These are phyloP conservation scores for Arbutus unedo DNA, from an alignment of 148 eudicot genomes.

Conservation along the genomic window DNA sequence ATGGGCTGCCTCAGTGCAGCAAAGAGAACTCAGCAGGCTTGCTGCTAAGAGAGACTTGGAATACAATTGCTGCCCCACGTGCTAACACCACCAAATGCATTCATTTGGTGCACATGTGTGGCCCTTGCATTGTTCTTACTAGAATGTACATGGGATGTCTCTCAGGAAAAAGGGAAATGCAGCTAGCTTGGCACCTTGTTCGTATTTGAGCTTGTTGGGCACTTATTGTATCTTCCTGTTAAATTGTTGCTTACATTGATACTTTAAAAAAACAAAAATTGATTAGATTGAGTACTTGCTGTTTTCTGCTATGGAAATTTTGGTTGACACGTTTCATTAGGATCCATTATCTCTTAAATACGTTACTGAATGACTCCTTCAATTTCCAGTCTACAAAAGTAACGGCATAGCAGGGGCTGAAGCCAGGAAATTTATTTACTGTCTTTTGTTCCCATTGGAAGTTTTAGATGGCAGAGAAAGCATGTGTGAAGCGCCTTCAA, in stretches of 20 bases:
- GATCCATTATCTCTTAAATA: not conserved
- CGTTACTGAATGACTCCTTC: not conserved
- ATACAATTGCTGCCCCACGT: not conserved
- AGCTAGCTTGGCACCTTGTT: not conserved
- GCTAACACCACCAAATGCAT: not conserved
- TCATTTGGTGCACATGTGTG: not conserved
- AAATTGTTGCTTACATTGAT: not conserved
- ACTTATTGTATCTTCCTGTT: not conserved
- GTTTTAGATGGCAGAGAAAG: conserved; percentile 28
- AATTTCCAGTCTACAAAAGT: not conserved
- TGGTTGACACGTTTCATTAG: not conserved
- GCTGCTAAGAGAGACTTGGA: not conserved
- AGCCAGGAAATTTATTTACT: not conserved
- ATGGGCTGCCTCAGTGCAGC: not conserved
- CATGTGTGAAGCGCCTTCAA: conserved; percentile 28
- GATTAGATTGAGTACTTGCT: not conserved
- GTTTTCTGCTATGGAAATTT: not conserved
- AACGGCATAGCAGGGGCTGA: not conserved
- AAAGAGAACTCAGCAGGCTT: not conserved
- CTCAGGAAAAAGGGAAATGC: not conserved
- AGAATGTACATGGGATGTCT: not conserved
- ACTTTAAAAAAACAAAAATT: not conserved
- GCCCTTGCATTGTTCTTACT: not conserved
- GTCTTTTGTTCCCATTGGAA: conserved; percentile 8
- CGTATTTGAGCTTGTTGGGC: not conserved